Evolutionary conservation across 1,139 yeast species (phyloP), one percentile per base, ranked within the genome.

Genomic region (Pneumocystis canis): DNA sequence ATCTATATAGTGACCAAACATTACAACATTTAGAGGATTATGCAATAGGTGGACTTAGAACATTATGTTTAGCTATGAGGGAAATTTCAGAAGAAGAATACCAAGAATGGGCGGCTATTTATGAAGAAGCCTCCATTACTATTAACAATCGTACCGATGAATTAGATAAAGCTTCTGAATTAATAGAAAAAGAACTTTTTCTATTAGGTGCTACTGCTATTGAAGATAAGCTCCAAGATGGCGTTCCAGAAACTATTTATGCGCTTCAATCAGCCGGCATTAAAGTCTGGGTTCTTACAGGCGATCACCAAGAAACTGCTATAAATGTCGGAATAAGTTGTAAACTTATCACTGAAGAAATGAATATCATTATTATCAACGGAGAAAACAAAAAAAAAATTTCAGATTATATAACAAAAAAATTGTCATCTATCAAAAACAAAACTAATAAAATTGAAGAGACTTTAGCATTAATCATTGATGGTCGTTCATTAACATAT

Each of bases 241-340:
- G 97, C 53, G 99, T 94, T 16, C 97, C 98, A 1, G 98, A 94
- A 69, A 89, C 98, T 0, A 94, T 94, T 65, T 92, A 88, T 67
- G 87, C 95, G 3, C 78, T 94, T 65, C 98, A 92, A 73, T 88
- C 87, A 64, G 99, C 99, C 0, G 97, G 97, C 18, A 89, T 94
- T 69, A 92, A 89, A 72, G 82, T 94, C 30, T 94, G 98, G 99
- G 97, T 94, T 39, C 78, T 94, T 64, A 94, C 99, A 9, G 99
- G 99, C 69, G 99, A 94, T 73, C 82, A 96, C 71, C 98, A 92
- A 73, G 99, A 94, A 74, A 94, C 99, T n/a, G 99, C 98, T 1
- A 87, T 94, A 67, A 94, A 94, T 72, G 92, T 94, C 72, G 99
- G 98, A 67, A 89, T 92, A 97, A 87, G 96, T 69, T 94, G 98